Conservation (phyloP, 768 basidiomycete species). For the Serpula lacrymans region DNA sequence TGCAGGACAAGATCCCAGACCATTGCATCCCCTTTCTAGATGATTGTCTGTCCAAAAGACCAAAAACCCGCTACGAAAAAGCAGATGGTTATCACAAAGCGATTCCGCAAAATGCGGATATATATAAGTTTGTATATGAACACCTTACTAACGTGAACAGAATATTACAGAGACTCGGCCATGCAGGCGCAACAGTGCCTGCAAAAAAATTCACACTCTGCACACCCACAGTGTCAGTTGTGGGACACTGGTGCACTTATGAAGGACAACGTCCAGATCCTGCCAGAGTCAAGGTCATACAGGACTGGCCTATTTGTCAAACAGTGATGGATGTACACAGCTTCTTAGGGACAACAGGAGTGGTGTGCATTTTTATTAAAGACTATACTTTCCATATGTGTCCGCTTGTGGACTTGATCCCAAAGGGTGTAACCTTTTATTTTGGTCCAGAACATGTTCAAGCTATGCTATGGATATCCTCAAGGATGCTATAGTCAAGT, state of each 20-base stretch:
- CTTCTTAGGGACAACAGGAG: slow-evolving; percentile 27
- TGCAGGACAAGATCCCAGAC: slow-evolving; percentile 38
- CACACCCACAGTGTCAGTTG: slow-evolving; percentile 19
- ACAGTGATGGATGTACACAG: slow-evolving; percentile 14
- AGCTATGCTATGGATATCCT: slow-evolving; percentile 16
- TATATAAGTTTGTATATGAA: slow-evolving; percentile 38
- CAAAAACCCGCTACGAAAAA: slow-evolving; percentile 23
- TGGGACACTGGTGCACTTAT: slow-evolving; percentile 37
- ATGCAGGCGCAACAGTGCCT: slow-evolving; percentile 34
- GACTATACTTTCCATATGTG: slow-evolving; percentile 16
- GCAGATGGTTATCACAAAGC: slow-evolving; percentile 30
- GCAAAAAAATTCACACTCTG: slow-evolving; percentile 33
- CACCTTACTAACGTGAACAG: slow-evolving; percentile 33
- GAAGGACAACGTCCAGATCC: slow-evolving; percentile 29
- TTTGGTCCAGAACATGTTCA: slow-evolving; percentile 8
- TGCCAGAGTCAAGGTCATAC: slow-evolving; percentile 21
- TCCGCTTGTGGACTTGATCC: slow-evolving; percentile 22
- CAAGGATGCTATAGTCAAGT: slow-evolving; percentile 15
- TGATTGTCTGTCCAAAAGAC: slow-evolving; percentile 34
- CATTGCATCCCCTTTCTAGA: slow-evolving; percentile 36
- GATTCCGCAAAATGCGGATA: slow-evolving; percentile 32
- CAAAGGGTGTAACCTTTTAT: slow-evolving; percentile 23
- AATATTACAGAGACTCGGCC: slow-evolving; percentile 33
- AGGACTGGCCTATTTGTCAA: slow-evolving; percentile 24
- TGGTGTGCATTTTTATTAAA: slow-evolving; percentile 26